Percentiles rank a stretch among this genome's conserved stretches.
Evolutionary conservation across 169 alveolate genomes (phyloP).

Genomic region (Plasmodium adleri): DNA sequence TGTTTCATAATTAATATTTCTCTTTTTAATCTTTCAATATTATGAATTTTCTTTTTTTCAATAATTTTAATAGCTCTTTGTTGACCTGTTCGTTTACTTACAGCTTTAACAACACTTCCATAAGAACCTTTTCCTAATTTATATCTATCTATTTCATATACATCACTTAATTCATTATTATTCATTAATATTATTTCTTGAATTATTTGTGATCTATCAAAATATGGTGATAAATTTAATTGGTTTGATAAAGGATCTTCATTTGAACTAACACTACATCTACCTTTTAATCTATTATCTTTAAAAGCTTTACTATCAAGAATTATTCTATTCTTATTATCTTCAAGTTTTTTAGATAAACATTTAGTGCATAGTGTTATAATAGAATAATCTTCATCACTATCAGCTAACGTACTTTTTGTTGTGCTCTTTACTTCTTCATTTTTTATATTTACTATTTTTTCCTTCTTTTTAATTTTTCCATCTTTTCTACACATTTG

Average conservation of each 20-base stretch:
- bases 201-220: slow-evolving; percentile 82
- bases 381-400: slow-evolving; percentile 67
- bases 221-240: slow-evolving; percentile 75
- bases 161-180: slow-evolving; percentile 86
- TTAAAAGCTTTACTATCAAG: slow-evolving; percentile 60
- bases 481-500: background rate
- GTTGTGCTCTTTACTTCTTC: slow-evolving; percentile 27
- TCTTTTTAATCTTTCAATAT: slow-evolving; percentile 90
- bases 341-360: slow-evolving; percentile 52
- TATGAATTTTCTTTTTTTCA: slow-evolving; percentile 89
- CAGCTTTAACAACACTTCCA: slow-evolving; percentile 92
- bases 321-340: slow-evolving; percentile 34
- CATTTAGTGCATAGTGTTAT: slow-evolving; percentile 62
- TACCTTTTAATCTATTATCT: slow-evolving; percentile 26
- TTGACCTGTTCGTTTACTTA: slow-evolving; percentile 88
- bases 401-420: slow-evolving; percentile 57
- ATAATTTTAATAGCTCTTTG: slow-evolving; percentile 91
- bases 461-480: slow-evolving; percentile 1
- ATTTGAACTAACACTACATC: slow-evolving; percentile 28
- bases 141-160: slow-evolving; percentile 86
- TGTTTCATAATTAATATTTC: slow-evolving; percentile 92
- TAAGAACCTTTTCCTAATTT: slow-evolving; percentile 92
- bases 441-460: background rate
- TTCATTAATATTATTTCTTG: slow-evolving; percentile 82
- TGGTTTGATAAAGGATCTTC: slow-evolving; percentile 15